Evolutionary conservation across 208 protist genomes (phyloP).

Genomic region (Crithidia acanthocephali): DNA sequence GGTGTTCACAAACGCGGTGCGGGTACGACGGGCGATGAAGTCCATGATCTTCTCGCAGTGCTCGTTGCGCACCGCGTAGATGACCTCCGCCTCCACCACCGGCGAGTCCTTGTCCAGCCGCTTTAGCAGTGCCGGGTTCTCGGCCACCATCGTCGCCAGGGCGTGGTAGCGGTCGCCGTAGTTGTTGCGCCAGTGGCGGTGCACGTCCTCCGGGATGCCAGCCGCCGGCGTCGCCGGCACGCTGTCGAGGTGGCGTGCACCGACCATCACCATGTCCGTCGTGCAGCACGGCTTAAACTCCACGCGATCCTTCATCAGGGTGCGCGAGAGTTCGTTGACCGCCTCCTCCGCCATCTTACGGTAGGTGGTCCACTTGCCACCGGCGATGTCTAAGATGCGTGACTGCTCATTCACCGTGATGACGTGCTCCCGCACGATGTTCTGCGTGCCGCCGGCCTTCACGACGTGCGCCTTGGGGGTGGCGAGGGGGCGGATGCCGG

Average conservation of each 20-base stretch:
- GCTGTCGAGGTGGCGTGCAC: slow-evolving; percentile 63
- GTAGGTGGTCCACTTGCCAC: slow-evolving; percentile 98
- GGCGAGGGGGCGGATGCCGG: slow-evolving; percentile 87
- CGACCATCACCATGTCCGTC: slow-evolving; percentile 70
- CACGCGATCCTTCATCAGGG: slow-evolving; percentile 47
- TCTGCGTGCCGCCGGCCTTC: slow-evolving; percentile 58
- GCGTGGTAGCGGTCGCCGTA: slow-evolving; percentile 70
- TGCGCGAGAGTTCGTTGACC: slow-evolving; percentile 65
- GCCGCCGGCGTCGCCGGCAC: slow-evolving; percentile 28
- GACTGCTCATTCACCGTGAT: slow-evolving; percentile 71
- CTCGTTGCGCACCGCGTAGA: slow-evolving; percentile 79
- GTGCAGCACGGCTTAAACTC: slow-evolving; percentile 71
- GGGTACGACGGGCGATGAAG: slow-evolving; percentile 92
- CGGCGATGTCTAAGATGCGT: slow-evolving; percentile 88
- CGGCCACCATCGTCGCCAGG: slow-evolving; percentile 42
- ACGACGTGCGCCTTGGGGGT: slow-evolving; percentile 23
- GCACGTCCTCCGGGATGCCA: slow-evolving; percentile 68
- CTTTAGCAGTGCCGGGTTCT: slow-evolving; percentile 44
- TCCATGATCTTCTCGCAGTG: slow-evolving; percentile 91
- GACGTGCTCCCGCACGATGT: slow-evolving; percentile 93
- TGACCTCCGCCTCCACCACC: slow-evolving; percentile 89
- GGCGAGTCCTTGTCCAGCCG: slow-evolving; percentile 61
- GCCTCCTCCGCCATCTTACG: slow-evolving; percentile 94
- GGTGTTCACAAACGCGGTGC: slow-evolving; percentile 90
- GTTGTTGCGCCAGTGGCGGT: slow-evolving; percentile 65